A percentile compares a stretch with the other conserved stretches of the same genome.
phyloP scores from a whole-genome alignment of 1,284 basidiomycete species.

The Takashimella tepidaria region DNA sequence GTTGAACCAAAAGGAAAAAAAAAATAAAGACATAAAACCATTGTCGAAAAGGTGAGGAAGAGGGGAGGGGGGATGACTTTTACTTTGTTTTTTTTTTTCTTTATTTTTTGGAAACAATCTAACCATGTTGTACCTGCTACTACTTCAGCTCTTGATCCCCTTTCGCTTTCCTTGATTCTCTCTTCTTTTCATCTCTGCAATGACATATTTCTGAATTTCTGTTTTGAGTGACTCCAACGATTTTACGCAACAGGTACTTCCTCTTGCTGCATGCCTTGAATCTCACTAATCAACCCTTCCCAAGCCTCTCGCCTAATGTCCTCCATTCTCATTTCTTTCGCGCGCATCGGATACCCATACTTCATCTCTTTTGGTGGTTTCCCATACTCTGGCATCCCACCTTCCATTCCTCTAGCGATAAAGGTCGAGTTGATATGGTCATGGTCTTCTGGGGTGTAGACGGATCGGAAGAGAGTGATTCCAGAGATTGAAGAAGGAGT shows the following conservation, averaged over 20 bases:
- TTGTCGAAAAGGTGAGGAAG: too few species aligned
- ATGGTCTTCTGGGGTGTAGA: conserved; percentile 31
- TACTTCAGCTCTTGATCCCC: too few species aligned
- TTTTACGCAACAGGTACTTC: neutral
- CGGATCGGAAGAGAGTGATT: conserved; percentile 31
- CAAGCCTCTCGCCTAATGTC: conserved; percentile 26
- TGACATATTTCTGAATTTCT: too few species aligned
- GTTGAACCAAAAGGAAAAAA: too few species aligned
- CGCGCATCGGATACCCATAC: conserved; percentile 38
- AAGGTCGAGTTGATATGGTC: conserved; percentile 29
- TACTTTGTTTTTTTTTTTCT: too few species aligned
- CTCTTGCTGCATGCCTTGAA: conserved; percentile 14
- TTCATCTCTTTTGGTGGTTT: conserved; percentile 52
- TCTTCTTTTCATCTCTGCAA: too few species aligned
- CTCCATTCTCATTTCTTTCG: conserved; percentile 23
- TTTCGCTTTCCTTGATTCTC: too few species aligned
- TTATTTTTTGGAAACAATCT: too few species aligned
- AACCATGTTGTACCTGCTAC: too few species aligned
- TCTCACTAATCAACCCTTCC: conserved; percentile 23
- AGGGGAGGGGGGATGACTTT: too few species aligned
- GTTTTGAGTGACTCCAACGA: too few species aligned
- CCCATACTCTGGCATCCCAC: conserved; percentile 62
- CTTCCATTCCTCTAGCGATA: conserved; percentile 17
- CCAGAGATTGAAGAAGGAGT: conserved; percentile 22
- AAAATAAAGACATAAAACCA: too few species aligned